These are phyloP conservation scores for Hirsutella minnesotensis DNA, from an alignment of 2,329 filamentous ascomycete species.

Conservation along the genomic window DNA sequence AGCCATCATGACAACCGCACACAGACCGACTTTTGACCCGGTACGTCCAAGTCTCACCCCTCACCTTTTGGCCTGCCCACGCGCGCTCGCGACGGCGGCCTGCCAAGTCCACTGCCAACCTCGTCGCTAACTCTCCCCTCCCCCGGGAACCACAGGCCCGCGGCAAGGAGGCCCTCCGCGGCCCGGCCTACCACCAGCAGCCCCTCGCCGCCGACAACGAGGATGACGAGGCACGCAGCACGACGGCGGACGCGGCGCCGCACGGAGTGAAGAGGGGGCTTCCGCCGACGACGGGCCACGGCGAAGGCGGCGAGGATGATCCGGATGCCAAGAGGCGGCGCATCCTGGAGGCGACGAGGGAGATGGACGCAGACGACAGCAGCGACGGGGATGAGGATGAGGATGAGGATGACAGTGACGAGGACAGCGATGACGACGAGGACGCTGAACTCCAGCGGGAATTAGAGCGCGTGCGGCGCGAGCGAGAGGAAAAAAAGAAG, in stretches of 20 bases:
- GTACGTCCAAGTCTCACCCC: conserved; percentile 31
- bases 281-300: not conserved
- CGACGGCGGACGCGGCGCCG: not conserved
- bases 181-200: conserved; percentile 90
- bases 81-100: too few relatives aligned
- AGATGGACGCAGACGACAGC: conserved; percentile 68
- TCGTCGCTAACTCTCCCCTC: too few relatives aligned
- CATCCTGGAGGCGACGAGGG: conserved; percentile 77
- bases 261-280: not conserved
- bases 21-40: conserved; percentile 92
- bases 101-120: too few relatives aligned
- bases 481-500: conserved; percentile 37
- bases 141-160: conserved; percentile 46
- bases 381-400: conserved; percentile 57
- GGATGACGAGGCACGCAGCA: not conserved
- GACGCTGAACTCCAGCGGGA: conserved; percentile 82
- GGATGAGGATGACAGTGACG: conserved; percentile 36
- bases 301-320: conserved; percentile 43
- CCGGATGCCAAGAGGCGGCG: conserved; percentile 71
- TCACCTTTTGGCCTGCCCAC: too few relatives aligned
- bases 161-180: conserved; percentile 89
- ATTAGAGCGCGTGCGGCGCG: conserved; percentile 83
- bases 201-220: conserved; percentile 52
- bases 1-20: conserved; percentile 49
- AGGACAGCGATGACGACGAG: conserved; percentile 48